Conservation (phyloP, 2,329 filamentous ascomycete genomes). For the Stemphylium beticola region DNA sequence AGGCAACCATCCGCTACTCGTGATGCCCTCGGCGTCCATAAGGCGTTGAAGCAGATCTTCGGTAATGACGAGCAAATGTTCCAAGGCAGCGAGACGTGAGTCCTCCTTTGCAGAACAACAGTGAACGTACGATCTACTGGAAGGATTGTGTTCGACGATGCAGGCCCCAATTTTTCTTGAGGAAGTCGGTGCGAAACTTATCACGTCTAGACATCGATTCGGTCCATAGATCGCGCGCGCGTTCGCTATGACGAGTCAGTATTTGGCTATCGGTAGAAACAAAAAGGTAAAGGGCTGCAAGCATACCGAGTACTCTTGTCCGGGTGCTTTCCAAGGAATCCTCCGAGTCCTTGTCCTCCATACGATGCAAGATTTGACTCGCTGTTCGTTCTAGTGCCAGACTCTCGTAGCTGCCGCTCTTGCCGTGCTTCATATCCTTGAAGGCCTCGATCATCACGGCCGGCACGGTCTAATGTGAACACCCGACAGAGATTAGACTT, state of each 20-base stretch:
- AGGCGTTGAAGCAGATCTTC: constrained; percentile 44
- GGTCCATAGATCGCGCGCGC: constrained; percentile 45
- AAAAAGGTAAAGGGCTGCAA: neutral
- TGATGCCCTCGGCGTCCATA: constrained; percentile 42
- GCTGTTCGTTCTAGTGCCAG: constrained; percentile 38
- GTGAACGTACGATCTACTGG: constrained; percentile 44
- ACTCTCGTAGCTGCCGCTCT: constrained; percentile 38
- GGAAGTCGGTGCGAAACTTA: constrained; percentile 44
- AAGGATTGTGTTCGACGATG: constrained; percentile 47
- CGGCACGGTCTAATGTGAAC: constrained; percentile 12
- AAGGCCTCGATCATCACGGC: constrained; percentile 42
- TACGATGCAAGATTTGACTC: constrained; percentile 41
- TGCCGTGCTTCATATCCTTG: constrained; percentile 44
- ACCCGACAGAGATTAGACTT: constrained; percentile 15
- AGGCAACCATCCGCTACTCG: constrained; percentile 45
- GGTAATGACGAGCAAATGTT: constrained; percentile 46
- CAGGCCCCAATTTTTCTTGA: constrained; percentile 44
- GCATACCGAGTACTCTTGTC: constrained; percentile 41
- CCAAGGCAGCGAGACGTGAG: constrained; percentile 38
- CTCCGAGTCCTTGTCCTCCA: constrained; percentile 44
- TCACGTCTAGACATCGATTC: constrained; percentile 44
- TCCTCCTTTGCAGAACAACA: constrained; percentile 43
- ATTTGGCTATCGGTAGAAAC: neutral
- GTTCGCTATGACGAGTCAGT: constrained; percentile 32
- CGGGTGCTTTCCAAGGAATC: constrained; percentile 43